Evolutionary conservation across 371 early-diverging fungal species (phyloP).

Genomic region (Rhizopus microsporus): DNA sequence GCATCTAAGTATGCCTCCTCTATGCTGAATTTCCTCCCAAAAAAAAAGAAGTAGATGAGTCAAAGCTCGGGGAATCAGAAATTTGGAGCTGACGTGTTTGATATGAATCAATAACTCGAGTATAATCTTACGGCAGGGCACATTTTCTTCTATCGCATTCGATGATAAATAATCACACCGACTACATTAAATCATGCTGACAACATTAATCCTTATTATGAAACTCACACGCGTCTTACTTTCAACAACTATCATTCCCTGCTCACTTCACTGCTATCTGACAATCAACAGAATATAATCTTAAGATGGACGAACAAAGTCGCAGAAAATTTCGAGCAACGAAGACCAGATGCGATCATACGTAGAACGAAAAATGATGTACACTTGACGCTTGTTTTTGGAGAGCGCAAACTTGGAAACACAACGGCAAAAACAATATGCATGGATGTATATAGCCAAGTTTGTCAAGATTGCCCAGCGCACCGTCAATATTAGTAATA

Average conservation of each 20-base stretch:
- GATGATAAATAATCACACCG: too few relatives aligned
- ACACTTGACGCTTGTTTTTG: constrained; percentile 2
- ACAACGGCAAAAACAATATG: not conserved
- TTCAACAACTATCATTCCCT: not conserved
- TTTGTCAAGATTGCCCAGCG: not conserved
- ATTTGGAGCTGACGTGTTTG: not conserved
- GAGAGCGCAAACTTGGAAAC: constrained; percentile 5
- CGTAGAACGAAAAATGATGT: not conserved
- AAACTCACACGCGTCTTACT: too few relatives aligned
- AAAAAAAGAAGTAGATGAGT: constrained; percentile 1
- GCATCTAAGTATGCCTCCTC: not conserved
- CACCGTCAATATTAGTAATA: constrained; percentile 7
- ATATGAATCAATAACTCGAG: too few relatives aligned
- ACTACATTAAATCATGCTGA: too few relatives aligned
- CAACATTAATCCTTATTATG: too few relatives aligned
- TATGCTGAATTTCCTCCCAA: constrained; percentile 8
- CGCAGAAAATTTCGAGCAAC: not conserved
- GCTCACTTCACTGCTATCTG: constrained; percentile 3
- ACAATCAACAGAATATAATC: constrained; percentile 6
- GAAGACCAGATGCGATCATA: constrained; percentile 11
- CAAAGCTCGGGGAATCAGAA: constrained; percentile 8
- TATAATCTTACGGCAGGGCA: too few relatives aligned
- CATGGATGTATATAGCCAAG: constrained; percentile 4
- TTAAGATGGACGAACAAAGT: constrained; percentile 9
- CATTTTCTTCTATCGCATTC: too few relatives aligned